These are phyloP conservation scores for Trypanosoma boissoni DNA, from an alignment of 208 protist species.

Conservation along the genomic window DNA sequence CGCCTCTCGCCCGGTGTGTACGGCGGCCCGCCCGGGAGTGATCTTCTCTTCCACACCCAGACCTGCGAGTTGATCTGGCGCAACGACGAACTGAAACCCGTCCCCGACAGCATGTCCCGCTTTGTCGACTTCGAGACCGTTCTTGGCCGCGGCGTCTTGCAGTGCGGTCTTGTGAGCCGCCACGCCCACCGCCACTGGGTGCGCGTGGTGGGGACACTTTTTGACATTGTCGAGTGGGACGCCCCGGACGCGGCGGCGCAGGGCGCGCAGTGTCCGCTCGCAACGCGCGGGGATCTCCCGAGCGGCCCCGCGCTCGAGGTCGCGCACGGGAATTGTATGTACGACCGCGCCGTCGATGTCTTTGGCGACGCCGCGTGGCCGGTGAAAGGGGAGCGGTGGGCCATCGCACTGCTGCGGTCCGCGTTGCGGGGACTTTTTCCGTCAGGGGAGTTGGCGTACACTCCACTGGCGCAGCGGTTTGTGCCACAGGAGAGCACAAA, in stretches of 20 bases:
- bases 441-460: slow-evolving; percentile 36
- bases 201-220: slow-evolving; percentile 76
- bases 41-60: slow-evolving; percentile 68
- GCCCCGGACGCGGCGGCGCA: slow-evolving; percentile 34
- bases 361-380: slow-evolving; percentile 45
- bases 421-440: slow-evolving; percentile 41
- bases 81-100: slow-evolving; percentile 73
- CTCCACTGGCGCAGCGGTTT: slow-evolving; percentile 39
- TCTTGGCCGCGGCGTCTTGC: slow-evolving; percentile 60
- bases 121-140: slow-evolving; percentile 83
- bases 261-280: slow-evolving; percentile 46
- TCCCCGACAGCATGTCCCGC: slow-evolving; percentile 85
- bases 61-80: slow-evolving; percentile 82
- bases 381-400: slow-evolving; percentile 62
- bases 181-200: slow-evolving; percentile 71
- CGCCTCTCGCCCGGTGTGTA: slow-evolving; percentile 38
- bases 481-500: background rate
- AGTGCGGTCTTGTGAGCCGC: slow-evolving; percentile 70
- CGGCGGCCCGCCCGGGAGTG: slow-evolving; percentile 31
- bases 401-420: slow-evolving; percentile 47
- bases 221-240: slow-evolving; percentile 79
- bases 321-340: slow-evolving; percentile 40
- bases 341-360: slow-evolving; percentile 48
- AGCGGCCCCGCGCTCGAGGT: slow-evolving; percentile 29
- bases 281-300: slow-evolving; percentile 39